Percentiles rank a stretch among this genome's conserved stretches.
Conservation (phyloP, 1,284 basidiomycete species). For the Mrakiaceae sp. region DNA sequence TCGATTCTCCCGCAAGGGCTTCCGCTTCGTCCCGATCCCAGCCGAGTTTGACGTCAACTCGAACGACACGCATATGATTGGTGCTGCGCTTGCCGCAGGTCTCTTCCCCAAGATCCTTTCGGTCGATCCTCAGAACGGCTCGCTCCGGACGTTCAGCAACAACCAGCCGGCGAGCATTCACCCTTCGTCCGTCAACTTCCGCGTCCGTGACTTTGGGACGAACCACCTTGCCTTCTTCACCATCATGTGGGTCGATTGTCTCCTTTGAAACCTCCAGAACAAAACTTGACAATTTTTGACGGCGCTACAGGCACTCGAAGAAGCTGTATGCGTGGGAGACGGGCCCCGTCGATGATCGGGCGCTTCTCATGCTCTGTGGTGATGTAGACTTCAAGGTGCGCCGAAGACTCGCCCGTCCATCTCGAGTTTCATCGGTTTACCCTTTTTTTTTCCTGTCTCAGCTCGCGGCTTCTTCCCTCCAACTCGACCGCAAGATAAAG, state of each 20-base stretch:
- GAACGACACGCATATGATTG: conserved; percentile 49
- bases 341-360: conserved; percentile 73
- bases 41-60: conserved; percentile 60
- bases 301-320: conserved; percentile 63
- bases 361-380: conserved; percentile 76
- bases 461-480: conserved; percentile 59
- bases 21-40: conserved; percentile 67
- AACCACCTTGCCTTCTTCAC: conserved; percentile 79
- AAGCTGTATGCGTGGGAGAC: conserved; percentile 97
- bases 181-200: conserved; percentile 82
- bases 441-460: conserved; percentile 28
- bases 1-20: conserved; percentile 56
- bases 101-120: conserved; percentile 84
- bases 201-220: conserved; percentile 57
- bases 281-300: conserved; percentile 15
- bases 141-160: conserved; percentile 76
- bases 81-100: conserved; percentile 74
- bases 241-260: conserved; percentile 52
- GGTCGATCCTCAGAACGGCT: conserved; percentile 47
- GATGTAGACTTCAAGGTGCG: conserved; percentile 69
- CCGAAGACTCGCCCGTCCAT: background rate
- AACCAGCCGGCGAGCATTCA: conserved; percentile 62
- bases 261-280: background rate
- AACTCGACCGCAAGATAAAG: conserved; percentile 75
- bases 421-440: background rate